Evolutionary conservation across 441 rosid species (phyloP).

Genomic region (Gossypium gossypioides): DNA sequence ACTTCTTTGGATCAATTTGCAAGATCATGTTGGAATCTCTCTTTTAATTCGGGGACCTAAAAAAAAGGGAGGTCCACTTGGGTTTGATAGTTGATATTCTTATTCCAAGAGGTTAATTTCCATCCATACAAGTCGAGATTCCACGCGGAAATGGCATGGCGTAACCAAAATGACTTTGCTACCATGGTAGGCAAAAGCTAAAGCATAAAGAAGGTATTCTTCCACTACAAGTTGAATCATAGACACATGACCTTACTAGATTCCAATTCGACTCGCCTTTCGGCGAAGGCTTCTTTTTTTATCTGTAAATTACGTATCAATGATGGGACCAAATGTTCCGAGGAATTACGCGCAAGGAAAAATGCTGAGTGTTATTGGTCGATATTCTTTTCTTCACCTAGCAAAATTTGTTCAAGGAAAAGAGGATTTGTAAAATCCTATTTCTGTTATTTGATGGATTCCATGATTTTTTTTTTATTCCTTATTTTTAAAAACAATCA

Average conservation of each 20-base stretch:
- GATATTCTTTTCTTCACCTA: no score
- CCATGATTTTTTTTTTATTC: no score
- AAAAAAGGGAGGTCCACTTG: no score
- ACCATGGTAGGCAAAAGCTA: not conserved
- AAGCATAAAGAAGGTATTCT: slow-evolving; percentile 5
- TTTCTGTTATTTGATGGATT: no score
- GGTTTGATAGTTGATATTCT: not conserved
- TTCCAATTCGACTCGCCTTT: not conserved
- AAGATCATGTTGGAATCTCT: not conserved
- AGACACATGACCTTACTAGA: not conserved
- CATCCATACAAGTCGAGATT: not conserved
- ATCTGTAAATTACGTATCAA: not conserved
- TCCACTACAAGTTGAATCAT: not conserved
- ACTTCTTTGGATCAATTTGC: not conserved
- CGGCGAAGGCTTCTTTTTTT: not conserved
- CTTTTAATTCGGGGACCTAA: not conserved
- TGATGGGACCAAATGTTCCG: not conserved
- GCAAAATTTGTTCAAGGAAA: no score
- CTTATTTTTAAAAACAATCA: no score
- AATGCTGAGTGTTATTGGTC: no score
- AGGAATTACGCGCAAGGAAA: not conserved
- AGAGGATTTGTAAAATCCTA: no score
- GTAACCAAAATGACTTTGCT: not conserved
- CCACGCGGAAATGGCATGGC: not conserved
- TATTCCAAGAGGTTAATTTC: not conserved